Evolutionary conservation across 129 eudicot genomes (phyloP), one percentile per base, ranked within the genome.

Genomic region (Logfia minima): DNA sequence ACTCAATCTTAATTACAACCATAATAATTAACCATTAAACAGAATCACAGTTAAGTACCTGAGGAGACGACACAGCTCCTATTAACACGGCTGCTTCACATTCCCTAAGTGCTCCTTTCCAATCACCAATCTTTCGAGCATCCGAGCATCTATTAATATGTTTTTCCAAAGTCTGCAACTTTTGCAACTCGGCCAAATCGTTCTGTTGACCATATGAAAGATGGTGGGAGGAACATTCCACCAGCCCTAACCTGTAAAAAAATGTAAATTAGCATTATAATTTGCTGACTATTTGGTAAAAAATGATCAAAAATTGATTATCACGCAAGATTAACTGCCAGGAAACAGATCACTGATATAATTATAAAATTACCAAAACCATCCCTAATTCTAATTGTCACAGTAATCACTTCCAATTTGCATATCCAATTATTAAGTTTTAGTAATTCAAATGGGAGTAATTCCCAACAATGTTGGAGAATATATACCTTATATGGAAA

Each of bases 61-160:
- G 90, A 14, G 90, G 90, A 79, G 87, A 83, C 5, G 90, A 83
- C 23, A 70, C 75, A 0, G 90, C 87, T 74, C 87, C 90, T 29
- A 84, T 70, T 84, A 86, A 80, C 77, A 83, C 67, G 68, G 85
- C 87, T 71, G 87, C 90, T 70, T 86, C 90, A 75, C 90, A 86
- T 81, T 86, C 90, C 83, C 85, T 68, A 66, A 86, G 80, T 64
- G 76, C 90, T 48, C 84, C 87, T 76, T 81, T 86, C 90, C 90
- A 86, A 72, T 86, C 87, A 75, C 90, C 79, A 1, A 75, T 79
- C 83, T 86, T 86, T 66, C 90, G 58, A 45, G 90, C 90, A 86
- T 86, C 84, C 16, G 82, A 39, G 63, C 90, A 86, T 83, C 80
- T 80, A n/a, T 45, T 84, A 6, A 86, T 78, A 71, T 86, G 90